phyloP scores from a whole-genome alignment of 2,329 filamentous ascomycete species.

The Biscogniauxia marginata region DNA sequence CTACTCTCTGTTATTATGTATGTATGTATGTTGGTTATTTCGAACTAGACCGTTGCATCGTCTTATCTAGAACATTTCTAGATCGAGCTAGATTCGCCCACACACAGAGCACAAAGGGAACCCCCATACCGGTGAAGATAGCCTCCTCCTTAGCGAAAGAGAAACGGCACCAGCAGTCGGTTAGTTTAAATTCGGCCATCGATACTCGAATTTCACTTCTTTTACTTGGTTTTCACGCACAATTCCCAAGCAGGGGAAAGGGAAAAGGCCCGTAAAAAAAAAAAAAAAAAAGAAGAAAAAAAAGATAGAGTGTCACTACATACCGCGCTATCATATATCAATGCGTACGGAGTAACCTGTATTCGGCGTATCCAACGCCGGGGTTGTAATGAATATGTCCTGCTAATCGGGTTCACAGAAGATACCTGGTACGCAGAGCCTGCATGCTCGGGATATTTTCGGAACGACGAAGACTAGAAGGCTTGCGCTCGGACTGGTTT shows the following conservation, averaged over 20 bases:
- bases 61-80: slow-evolving; percentile 24
- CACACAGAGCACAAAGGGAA: not conserved
- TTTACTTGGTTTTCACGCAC: not conserved
- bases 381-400: not conserved
- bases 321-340: not conserved
- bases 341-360: not conserved
- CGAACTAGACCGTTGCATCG: slow-evolving; percentile 5
- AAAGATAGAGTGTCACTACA: too few relatives aligned
- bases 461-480: not conserved
- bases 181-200: not conserved
- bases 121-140: slow-evolving; percentile 12
- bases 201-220: slow-evolving; percentile 1
- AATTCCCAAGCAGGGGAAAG: not conserved
- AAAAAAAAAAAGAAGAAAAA: not conserved
- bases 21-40: too few relatives aligned
- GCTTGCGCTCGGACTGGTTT: not conserved
- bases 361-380: not conserved
- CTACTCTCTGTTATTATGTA: not conserved
- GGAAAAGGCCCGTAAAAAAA: not conserved
- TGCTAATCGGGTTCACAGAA: not conserved
- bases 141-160: not conserved
- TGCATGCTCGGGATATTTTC: not conserved
- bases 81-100: slow-evolving; percentile 12
- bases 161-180: not conserved
- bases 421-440: too few relatives aligned